Percentiles rank a stretch among this genome's conserved stretches.
Conservation (phyloP, 2,329 filamentous ascomycete genomes). For the Scedosporium aurantiacum region DNA sequence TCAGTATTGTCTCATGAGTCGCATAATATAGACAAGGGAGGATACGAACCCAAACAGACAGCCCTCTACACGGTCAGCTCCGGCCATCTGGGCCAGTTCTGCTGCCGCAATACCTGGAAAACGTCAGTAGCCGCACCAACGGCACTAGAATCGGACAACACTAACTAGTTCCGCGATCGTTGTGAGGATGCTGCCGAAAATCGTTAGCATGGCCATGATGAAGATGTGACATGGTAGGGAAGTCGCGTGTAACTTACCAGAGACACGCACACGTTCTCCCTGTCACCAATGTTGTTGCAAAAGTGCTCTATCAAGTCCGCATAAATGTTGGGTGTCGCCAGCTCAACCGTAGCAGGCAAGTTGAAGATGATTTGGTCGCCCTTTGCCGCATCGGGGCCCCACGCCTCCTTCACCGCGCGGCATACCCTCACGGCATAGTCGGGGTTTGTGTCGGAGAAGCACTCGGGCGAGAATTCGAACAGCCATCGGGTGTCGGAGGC, state of each 20-base stretch:
- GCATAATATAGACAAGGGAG: neutral
- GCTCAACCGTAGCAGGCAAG: slow-evolving; percentile 88
- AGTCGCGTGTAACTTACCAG: slow-evolving; percentile 40
- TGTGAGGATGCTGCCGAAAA: slow-evolving; percentile 58
- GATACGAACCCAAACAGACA: slow-evolving; percentile 56
- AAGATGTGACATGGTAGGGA: too few relatives aligned
- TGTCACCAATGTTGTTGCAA: slow-evolving; percentile 70
- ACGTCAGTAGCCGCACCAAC: neutral
- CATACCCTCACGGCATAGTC: slow-evolving; percentile 78
- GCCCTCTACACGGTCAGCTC: slow-evolving; percentile 78
- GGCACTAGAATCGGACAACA: neutral
- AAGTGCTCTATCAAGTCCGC: slow-evolving; percentile 97
- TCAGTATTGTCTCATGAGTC: neutral
- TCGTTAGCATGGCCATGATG: neutral
- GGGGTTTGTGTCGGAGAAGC: slow-evolving; percentile 80
- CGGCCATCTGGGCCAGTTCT: slow-evolving; percentile 84
- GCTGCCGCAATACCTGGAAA: slow-evolving; percentile 59
- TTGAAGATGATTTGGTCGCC: slow-evolving; percentile 70
- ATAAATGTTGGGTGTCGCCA: slow-evolving; percentile 89
- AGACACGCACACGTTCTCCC: slow-evolving; percentile 79
- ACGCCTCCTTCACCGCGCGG: slow-evolving; percentile 86
- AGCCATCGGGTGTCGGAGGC: slow-evolving; percentile 54
- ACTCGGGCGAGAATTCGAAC: slow-evolving; percentile 77
- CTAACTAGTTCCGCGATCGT: slow-evolving; percentile 63
- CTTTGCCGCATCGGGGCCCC: slow-evolving; percentile 64